Evolutionary conservation across 2,329 filamentous ascomycete genomes (phyloP), one percentile per base, ranked within the genome.

Genomic region (Triangularia verruculosa): DNA sequence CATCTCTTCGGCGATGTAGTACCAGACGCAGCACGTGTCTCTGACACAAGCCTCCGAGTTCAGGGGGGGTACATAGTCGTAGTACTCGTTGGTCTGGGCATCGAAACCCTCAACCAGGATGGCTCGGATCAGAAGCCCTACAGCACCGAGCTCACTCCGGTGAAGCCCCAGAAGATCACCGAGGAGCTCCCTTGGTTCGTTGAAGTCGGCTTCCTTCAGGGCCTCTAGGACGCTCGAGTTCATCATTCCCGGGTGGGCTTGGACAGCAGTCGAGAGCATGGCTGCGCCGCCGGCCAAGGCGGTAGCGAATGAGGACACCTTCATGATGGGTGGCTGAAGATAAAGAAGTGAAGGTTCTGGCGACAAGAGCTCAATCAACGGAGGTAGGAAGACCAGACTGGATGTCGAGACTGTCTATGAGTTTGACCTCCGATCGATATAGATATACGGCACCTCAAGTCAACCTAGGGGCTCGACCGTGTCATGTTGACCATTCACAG

Each of bases 21-120:
- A 74, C 79, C 79, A 81, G 57, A 78, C 69, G 61, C 79, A 75
- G 67, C 73, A 75, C 1, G 67, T 68, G 62, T 74, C 71, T 3
- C 52, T 57, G 4, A 39, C 61, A 56, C 73, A 75, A 1, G 69
- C 71, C 1, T 65, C 57, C 6, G 74, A 72, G 30, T 70, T 13
- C 15, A 65, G 63, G 7, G 66, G 53, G 0, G 71, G 72, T 2
- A 71, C 66, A 1, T 66, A 43, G 6, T 56, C 53, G 58, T 70
- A 69, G 57, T 54, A 58, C 20, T 67, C 63, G 57, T 72, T 70
- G 52, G 70, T 61, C 51, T 63, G 57, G 12, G 57, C 57, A 43
- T 59, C 57, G 3, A 43, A 22, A 6, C 39, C 17, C 8, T 59
- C 34, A 15, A 59, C 25, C 15, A 59, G 39, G 12, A 59, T 59